Evolutionary conservation across 768 basidiomycete species (phyloP).

Genomic region (Lentinula boryana): DNA sequence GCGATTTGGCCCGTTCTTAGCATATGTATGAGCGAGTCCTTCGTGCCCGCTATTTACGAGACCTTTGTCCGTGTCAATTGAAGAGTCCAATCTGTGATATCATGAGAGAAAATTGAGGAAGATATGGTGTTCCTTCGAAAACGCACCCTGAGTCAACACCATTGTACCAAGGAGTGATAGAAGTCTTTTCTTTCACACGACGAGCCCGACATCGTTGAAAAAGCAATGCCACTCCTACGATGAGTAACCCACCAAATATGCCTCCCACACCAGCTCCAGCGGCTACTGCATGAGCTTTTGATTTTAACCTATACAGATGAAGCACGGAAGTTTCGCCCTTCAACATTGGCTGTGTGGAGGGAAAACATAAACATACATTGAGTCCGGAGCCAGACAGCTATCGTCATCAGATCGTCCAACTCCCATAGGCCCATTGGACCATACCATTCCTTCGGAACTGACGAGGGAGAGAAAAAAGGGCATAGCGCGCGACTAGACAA

Average conservation of each 20-base stretch:
- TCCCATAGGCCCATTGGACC: constrained; percentile 46
- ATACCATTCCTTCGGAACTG: constrained; percentile 38
- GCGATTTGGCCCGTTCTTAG: background rate
- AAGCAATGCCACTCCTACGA: constrained; percentile 10
- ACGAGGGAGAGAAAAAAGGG: constrained; percentile 44
- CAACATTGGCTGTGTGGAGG: background rate
- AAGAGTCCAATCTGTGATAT: background rate
- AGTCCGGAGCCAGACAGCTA: constrained; percentile 33
- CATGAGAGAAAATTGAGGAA: background rate
- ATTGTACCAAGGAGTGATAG: background rate
- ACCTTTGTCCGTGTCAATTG: background rate
- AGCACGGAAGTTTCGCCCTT: background rate
- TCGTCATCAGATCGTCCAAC: constrained; percentile 33
- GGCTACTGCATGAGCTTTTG: constrained; percentile 12
- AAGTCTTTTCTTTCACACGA: background rate
- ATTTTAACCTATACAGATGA: constrained; percentile 4
- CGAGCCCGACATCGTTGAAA: background rate
- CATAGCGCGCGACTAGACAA: constrained; percentile 32
- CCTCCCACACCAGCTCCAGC: constrained; percentile 15
- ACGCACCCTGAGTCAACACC: background rate
- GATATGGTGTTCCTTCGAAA: background rate
- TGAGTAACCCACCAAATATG: constrained; percentile 11
- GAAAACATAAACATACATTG: constrained; percentile 20
- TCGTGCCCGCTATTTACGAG: too few species aligned
- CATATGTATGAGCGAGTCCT: too few species aligned